phyloP scores from a whole-genome alignment of 306 rosid genomes.

The Begonia masoniana region DNA sequence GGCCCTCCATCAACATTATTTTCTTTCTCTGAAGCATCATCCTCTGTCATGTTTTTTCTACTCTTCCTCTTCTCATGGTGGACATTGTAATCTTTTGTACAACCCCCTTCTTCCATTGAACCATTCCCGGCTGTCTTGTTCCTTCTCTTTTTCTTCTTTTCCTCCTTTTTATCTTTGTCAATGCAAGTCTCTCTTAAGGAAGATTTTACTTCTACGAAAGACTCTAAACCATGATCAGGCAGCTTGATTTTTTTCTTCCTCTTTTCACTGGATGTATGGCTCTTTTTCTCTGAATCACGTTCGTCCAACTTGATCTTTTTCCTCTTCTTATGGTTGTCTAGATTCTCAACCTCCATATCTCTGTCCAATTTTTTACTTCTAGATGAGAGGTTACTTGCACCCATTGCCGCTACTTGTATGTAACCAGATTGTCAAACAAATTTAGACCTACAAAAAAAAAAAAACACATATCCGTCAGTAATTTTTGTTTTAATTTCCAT shows the following conservation, averaged over 20 bases:
- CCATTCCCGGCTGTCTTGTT: conserved; percentile 1
- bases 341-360: background rate
- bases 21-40: background rate
- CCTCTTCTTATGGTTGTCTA: background rate
- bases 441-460: no score
- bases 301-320: conserved; percentile 3
- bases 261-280: background rate
- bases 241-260: conserved; percentile 8
- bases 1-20: no score
- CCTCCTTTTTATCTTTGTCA: conserved; percentile 3
- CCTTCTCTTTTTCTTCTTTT: conserved; percentile 12
- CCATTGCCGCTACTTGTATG: no score
- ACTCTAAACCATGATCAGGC: background rate
- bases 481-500: no score
- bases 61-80: background rate
- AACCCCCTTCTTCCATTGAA: conserved; percentile 1
- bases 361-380: no score
- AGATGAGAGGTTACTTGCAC: no score
- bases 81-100: background rate
- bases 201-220: background rate
- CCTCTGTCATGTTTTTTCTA: background rate
- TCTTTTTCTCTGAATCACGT: conserved; percentile 1
- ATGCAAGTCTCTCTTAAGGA: background rate
- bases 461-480: no score
- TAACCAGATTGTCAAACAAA: no score